These are phyloP conservation scores for Adansonia madagascariensis DNA, from an alignment of 441 rosid genomes.

Conservation along the genomic window DNA sequence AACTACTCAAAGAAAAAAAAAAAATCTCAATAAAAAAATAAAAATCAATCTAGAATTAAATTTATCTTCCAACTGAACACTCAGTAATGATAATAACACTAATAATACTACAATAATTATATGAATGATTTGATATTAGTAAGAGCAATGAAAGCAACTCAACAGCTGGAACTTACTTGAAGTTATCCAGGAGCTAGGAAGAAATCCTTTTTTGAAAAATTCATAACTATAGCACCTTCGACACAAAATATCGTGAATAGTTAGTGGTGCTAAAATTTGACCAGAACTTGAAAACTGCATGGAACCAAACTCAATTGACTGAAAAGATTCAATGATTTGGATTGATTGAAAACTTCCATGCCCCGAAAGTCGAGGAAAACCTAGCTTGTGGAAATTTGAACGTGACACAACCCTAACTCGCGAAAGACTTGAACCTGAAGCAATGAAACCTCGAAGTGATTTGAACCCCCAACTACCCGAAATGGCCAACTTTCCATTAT, in stretches of 20 bases:
- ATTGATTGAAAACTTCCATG: not conserved
- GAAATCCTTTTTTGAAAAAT: not conserved
- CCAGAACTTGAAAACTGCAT: not conserved
- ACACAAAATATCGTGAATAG: not conserved
- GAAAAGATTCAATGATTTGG: not conserved
- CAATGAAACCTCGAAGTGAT: not conserved
- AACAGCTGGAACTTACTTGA: not conserved
- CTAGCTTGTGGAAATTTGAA: not conserved
- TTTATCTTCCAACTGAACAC: not conserved
- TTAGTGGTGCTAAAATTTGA: not conserved
- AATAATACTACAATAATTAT: not conserved
- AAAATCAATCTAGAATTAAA: no score
- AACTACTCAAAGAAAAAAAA: not conserved
- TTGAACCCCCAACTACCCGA: not conserved
- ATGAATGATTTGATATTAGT: not conserved
- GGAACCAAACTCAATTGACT: not conserved
- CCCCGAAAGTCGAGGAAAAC: not conserved
- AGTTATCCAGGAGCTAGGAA: not conserved
- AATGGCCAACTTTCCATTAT: not conserved
- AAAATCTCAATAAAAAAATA: no score
- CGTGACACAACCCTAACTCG: not conserved
- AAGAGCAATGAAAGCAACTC: not conserved
- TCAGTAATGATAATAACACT: not conserved
- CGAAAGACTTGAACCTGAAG: not conserved
- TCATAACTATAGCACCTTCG: not conserved